Base-by-base conservation (phyloP, 2,329 filamentous ascomycete genomes). In the Alternaria ethzedia region DNA sequence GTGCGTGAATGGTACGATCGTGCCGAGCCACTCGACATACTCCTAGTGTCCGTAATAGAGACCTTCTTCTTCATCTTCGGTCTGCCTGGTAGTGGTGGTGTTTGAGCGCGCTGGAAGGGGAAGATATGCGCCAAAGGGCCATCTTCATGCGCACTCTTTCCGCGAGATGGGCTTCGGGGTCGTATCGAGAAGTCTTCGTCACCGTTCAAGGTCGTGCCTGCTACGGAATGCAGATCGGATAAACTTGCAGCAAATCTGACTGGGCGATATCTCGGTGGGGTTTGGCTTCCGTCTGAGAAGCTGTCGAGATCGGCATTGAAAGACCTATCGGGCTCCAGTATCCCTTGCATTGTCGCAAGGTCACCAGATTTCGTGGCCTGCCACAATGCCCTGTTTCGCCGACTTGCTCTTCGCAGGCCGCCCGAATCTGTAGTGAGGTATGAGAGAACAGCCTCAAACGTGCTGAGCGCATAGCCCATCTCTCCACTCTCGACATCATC, bases 401-500 rank as follows among this genome's bases (percentile, higher is more conserved):
- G 88, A 79, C 96, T 98, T 7, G 94, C 93, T 77, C 90, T 91
- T 64, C 94, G 88, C 61, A 99, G 82, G 5, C 90, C 91, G 13
- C 88, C 89, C 0, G 95, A 97, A 75, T 97, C 94, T 64, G 90
- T 88, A 9, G 90, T 88, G 3, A 99, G 87, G 77, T 99, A 98
- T 2, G 93, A 90, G 32, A 99, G 81, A 0, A 99, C 96, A 7
- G 94, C 96, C 79, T 99, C 96, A 64, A 98, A 93, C 0, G 96
- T 99, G 79, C 95, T 98, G 54, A 99, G 81, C 0, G 95, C 94
- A 79, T 99, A 99, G 9, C 96, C 96, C 84, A 96, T 91, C 81
- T 99, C 96, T 52, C 96, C 96, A 65, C 90, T 96, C 70, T 99
- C 96, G 9, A 99, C 94, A 80, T 99, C 96, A 72, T 98, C 96